phyloP scores from a whole-genome alignment of 2,329 filamentous ascomycete species.

The Monilinia aucupariae region DNA sequence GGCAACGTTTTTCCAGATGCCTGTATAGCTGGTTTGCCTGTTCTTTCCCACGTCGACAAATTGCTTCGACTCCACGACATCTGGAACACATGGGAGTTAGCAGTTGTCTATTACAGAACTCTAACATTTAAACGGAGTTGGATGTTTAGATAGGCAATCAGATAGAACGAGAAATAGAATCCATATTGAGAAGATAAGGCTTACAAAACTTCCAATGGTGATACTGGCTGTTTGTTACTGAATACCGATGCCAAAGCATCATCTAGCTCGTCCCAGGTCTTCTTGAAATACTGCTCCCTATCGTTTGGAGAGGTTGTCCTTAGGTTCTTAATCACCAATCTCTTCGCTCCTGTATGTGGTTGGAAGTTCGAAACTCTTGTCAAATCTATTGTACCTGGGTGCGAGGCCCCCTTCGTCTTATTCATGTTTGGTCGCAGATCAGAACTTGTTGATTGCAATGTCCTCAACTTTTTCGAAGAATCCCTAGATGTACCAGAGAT shows the following conservation, averaged over 20 bases:
- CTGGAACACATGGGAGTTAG: neutral
- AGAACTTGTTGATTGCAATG: conserved; percentile 51
- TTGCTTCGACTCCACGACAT: conserved; percentile 85
- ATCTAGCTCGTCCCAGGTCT: conserved; percentile 69
- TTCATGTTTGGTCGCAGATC: conserved; percentile 25
- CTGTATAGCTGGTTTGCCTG: conserved; percentile 59
- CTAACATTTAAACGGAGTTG: neutral
- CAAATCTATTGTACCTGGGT: conserved; percentile 27
- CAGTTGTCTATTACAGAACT: neutral
- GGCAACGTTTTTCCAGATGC: conserved; percentile 60
- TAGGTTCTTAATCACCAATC: conserved; percentile 90
- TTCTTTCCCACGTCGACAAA: conserved; percentile 68
- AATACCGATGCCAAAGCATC: conserved; percentile 71
- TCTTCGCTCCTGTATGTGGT: conserved; percentile 71
- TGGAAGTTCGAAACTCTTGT: conserved; percentile 48
- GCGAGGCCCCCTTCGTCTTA: conserved; percentile 22
- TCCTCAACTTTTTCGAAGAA: conserved; percentile 67
- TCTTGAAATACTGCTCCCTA: conserved; percentile 71
- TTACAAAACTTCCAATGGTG: conserved; percentile 73
- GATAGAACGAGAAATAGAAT: neutral
- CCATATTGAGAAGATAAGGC: neutral
- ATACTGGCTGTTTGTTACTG: conserved; percentile 52
- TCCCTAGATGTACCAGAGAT: neutral
- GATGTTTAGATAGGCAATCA: neutral
- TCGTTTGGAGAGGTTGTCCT: conserved; percentile 55